Base-by-base conservation (phyloP, 2,329 filamentous ascomycete genomes). In the Epichloe hybrida region DNA sequence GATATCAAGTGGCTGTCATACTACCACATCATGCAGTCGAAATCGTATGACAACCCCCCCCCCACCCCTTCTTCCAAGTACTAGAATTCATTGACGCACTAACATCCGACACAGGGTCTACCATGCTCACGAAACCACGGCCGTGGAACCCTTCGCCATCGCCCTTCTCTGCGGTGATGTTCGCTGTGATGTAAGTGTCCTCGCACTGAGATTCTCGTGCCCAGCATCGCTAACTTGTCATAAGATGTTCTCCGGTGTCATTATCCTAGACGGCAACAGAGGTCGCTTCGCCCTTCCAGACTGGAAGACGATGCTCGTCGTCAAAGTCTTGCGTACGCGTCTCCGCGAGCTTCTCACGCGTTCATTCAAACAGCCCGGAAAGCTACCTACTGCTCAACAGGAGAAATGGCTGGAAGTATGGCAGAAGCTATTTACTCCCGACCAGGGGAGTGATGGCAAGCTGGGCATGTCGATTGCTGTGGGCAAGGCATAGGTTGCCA, bases 11-110 rank as follows among this genome's bases (percentile, higher is more conserved):
- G 88, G 81, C 71, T 98, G 43, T 93, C 87, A 0, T 98, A 95
- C 66, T 97, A 97, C 69, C 86, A 95, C 64, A 95, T 97, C 56
- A 95, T 97, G 88, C 90, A 96, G 66, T 85, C 86, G 3, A 89
- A 84, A 72, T 70, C 87, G 83, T 76, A 77, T 76, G 72, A 7
- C 31, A 7, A 20, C 39, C 20, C 4, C 13, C 36, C 13, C 13
- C 36, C 45, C 20, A 3, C 12, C 35, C 4, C 21, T 5, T 41
- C 36, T 23, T 23, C 37, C 23, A 13, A 23, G 12, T n/a, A n/a
- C 9, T n/a, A n/a, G 15, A n/a, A n/a, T 38, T 38, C 15, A n/a
- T 12, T 38, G 13, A 37, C 5, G 11, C 48, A 41, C 20, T 48
- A 46, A 52, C 62, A 48, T 57, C 42, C 38, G 6, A n/a, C 48